Conservation (phyloP, 2,329 filamentous ascomycete species). For the Tolypocladium tropicale region DNA sequence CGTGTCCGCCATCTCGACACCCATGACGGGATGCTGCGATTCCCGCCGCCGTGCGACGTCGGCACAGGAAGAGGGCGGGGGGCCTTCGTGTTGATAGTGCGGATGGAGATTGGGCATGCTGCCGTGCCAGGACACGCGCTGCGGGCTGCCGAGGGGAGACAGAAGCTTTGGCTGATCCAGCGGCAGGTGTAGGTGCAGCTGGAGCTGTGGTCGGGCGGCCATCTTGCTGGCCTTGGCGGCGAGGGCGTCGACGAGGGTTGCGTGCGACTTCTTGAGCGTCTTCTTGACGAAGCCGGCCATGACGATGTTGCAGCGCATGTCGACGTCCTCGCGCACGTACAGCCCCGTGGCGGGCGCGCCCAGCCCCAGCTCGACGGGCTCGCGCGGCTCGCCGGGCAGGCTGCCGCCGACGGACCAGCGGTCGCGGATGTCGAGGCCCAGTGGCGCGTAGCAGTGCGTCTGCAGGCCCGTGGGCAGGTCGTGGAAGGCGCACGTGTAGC, state of each 20-base stretch:
- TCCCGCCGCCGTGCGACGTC: background rate
- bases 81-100: background rate
- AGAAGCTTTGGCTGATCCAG: background rate
- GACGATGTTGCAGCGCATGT: slow-evolving; percentile 68
- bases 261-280: slow-evolving; percentile 69
- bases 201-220: background rate
- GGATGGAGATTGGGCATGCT: background rate
- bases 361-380: slow-evolving; percentile 56
- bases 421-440: slow-evolving; percentile 68
- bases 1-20: background rate
- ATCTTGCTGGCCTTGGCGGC: slow-evolving; percentile 16
- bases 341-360: slow-evolving; percentile 57
- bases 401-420: slow-evolving; percentile 70
- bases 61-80: background rate
- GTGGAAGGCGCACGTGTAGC: slow-evolving; percentile 73
- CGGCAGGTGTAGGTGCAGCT: background rate
- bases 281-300: slow-evolving; percentile 71
- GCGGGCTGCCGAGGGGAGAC: background rate
- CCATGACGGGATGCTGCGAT: background rate
- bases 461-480: slow-evolving; percentile 63
- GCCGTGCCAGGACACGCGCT: background rate
- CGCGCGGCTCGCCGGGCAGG: slow-evolving; percentile 57
- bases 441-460: slow-evolving; percentile 75
- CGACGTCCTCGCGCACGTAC: slow-evolving; percentile 77
- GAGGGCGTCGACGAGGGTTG: slow-evolving; percentile 57